Evolutionary conservation across 257 asterid genomes (phyloP).

Genomic region (Osmanthus fragrans): DNA sequence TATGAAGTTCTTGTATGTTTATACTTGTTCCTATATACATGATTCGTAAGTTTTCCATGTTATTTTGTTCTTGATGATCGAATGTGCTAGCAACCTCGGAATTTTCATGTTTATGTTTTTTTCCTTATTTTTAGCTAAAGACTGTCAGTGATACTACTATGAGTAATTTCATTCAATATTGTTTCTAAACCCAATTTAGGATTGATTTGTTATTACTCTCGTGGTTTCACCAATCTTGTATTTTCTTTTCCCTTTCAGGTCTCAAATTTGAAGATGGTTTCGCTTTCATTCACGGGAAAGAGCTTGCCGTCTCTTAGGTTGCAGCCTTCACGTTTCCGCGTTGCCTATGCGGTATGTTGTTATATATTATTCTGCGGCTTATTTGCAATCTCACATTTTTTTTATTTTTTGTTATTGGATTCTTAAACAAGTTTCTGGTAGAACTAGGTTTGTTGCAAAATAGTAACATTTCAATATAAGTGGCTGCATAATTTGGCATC

Average conservation of each 20-base stretch:
- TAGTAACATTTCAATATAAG: too few relatives aligned
- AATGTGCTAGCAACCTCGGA: neutral
- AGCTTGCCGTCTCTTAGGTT: constrained; percentile 38
- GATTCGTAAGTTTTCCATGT: neutral
- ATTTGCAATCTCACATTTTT: neutral
- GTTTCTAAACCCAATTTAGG: neutral
- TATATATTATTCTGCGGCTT: neutral
- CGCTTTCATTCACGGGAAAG: constrained; percentile 33
- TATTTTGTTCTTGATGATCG: neutral
- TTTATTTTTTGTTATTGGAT: neutral
- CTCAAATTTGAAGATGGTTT: constrained; percentile 31
- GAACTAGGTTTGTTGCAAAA: neutral
- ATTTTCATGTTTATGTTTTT: neutral
- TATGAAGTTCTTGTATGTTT: neutral
- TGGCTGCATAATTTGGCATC: too few relatives aligned
- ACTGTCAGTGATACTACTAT: neutral
- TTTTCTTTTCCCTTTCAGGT: neutral
- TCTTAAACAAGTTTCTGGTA: neutral
- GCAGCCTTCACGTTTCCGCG: constrained; percentile 36
- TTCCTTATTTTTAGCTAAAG: neutral
- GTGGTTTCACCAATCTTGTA: neutral
- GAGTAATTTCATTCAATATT: neutral
- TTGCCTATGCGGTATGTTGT: constrained; percentile 42
- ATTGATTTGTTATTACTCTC: neutral
- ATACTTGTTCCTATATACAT: neutral